Percentiles rank a stretch among this genome's conserved stretches.
These are phyloP conservation scores for Dillenia turbinata DNA, from an alignment of 164 flowering plant genomes.

Conservation along the genomic window DNA sequence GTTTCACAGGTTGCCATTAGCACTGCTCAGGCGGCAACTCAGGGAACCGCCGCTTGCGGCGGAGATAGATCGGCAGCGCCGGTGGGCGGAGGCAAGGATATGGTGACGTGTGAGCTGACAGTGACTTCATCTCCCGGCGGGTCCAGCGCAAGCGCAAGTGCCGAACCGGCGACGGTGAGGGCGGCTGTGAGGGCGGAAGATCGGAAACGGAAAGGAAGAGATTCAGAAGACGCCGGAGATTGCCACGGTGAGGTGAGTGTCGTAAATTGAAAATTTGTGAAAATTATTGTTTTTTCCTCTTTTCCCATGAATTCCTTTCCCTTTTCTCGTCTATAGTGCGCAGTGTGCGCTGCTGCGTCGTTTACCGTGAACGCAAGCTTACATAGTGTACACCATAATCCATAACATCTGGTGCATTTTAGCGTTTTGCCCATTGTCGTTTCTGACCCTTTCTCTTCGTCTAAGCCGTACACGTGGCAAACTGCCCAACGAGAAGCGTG, in stretches of 20 bases:
- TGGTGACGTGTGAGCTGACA: conserved; percentile 29
- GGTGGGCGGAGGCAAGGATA: conserved; percentile 13
- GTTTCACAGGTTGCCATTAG: conserved; percentile 18
- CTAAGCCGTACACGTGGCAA: too few species aligned
- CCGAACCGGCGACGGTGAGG: conserved; percentile 14
- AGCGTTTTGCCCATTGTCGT: too few species aligned
- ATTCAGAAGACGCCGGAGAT: conserved; percentile 42
- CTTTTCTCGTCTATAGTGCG: background rate
- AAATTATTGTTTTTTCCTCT: too few species aligned
- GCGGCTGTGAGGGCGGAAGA: conserved; percentile 29
- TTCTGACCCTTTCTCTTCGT: too few species aligned
- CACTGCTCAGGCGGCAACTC: conserved; percentile 10
- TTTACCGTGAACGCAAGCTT: too few species aligned
- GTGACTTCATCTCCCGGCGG: conserved; percentile 56
- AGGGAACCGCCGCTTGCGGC: conserved; percentile 16
- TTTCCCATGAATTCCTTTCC: background rate
- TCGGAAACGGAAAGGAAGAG: conserved; percentile 61
- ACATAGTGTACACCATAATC: too few species aligned
- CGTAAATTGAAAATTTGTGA: too few species aligned
- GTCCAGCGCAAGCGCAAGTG: conserved; percentile 39
- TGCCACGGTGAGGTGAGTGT: conserved; percentile 58
- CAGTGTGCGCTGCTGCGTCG: too few species aligned
- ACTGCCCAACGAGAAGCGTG: too few species aligned
- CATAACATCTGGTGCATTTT: too few species aligned
- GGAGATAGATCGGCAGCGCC: conserved; percentile 7